Percentiles rank a stretch among this genome's conserved stretches.
Conservation (phyloP, 257 asterid species). For the Solanum chilense region DNA sequence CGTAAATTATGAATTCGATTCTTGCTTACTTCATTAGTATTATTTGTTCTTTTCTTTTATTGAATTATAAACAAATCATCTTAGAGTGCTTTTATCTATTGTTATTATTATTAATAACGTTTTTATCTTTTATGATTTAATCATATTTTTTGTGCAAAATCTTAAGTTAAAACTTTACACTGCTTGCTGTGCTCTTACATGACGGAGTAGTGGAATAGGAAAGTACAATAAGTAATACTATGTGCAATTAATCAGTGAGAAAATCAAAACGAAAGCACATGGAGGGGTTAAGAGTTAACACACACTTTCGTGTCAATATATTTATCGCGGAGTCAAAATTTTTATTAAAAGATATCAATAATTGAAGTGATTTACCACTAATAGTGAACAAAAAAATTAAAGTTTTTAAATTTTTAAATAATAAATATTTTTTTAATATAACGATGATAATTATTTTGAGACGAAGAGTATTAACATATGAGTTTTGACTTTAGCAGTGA, state of each 20-base stretch:
- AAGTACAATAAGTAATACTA: neutral
- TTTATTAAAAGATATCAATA: fast-evolving
- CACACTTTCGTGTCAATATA: neutral
- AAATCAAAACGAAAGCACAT: neutral
- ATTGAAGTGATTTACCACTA: neutral
- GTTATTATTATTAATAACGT: no score
- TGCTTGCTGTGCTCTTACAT: neutral
- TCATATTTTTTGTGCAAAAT: neutral
- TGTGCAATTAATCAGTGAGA: neutral
- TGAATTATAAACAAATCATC: neutral
- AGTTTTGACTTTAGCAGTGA: neutral
- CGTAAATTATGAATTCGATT: neutral
- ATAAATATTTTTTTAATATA: neutral
- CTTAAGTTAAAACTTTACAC: neutral
- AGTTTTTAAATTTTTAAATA: neutral
- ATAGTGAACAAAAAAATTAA: neutral
- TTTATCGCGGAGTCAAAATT: neutral
- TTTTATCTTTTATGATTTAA: neutral
- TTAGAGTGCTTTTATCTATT: neutral
- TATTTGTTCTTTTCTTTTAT: neutral
- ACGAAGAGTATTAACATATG: no score
- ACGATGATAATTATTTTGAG: neutral
- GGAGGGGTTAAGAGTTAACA: neutral
- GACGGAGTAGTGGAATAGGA: neutral
- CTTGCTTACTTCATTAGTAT: neutral